phyloP scores from a whole-genome alignment of 768 basidiomycete species.

The Tricholoma hemisulphureum region DNA sequence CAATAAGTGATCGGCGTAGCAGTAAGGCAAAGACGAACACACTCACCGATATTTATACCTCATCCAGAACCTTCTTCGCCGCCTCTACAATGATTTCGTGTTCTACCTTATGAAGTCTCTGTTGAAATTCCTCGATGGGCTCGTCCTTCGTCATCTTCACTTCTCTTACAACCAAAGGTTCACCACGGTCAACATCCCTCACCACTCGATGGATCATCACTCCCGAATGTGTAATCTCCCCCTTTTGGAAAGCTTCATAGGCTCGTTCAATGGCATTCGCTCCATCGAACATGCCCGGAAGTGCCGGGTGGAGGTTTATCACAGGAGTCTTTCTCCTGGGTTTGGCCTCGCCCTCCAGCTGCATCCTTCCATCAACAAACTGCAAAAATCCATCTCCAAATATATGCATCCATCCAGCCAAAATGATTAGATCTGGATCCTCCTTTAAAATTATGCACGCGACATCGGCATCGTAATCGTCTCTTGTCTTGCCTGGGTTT shows the following conservation, averaged over 20 bases:
- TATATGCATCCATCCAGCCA: conserved; percentile 99
- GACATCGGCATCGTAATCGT: conserved; percentile 84
- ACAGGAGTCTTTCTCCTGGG: conserved; percentile 57
- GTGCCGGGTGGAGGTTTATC: conserved; percentile 95
- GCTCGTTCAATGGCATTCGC: conserved; percentile 89
- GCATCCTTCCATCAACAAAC: conserved; percentile 47
- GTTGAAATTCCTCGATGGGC: conserved; percentile 66
- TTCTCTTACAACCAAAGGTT: conserved; percentile 79
- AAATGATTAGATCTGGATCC: conserved; percentile 80
- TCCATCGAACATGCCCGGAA: conserved; percentile 96
- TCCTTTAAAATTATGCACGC: conserved; percentile 62
- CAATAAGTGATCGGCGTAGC: too few relatives aligned
- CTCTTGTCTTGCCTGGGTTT: conserved; percentile 67
- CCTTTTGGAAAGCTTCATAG: conserved; percentile 82
- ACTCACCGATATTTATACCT: conserved; percentile 27
- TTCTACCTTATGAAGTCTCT: conserved; percentile 77
- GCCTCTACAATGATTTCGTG: conserved; percentile 92
- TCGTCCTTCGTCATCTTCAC: conserved; percentile 75
- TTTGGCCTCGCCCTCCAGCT: conserved; percentile 35
- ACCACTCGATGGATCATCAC: conserved; percentile 95
- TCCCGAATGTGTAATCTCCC: conserved; percentile 76
- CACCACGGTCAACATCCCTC: conserved; percentile 89
- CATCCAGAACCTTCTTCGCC: conserved; percentile 65
- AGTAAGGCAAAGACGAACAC: not conserved
- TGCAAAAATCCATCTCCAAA: conserved; percentile 80